Evolutionary conservation across 768 basidiomycete genomes (phyloP).

Genomic region (Russula foetens): DNA sequence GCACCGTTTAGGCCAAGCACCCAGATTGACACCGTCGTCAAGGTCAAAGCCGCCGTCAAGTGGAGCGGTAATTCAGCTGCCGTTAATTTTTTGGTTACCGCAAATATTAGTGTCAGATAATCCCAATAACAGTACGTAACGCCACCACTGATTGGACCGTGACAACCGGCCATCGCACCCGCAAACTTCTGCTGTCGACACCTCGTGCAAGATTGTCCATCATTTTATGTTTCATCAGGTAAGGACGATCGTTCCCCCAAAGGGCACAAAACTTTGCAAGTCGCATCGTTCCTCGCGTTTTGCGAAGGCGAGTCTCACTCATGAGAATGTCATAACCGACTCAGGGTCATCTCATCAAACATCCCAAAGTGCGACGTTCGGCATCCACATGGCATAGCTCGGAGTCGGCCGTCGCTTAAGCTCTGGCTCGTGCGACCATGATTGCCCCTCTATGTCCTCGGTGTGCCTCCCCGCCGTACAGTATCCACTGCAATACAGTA

Average conservation of each 20-base stretch:
- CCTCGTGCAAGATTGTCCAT: not conserved
- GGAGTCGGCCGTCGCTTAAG: not conserved
- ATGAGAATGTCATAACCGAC: not conserved
- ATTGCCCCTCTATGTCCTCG: not conserved
- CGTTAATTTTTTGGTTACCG: not conserved
- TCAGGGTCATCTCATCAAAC: not conserved
- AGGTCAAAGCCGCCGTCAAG: not conserved
- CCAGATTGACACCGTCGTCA: conserved; percentile 8
- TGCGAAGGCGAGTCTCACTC: not conserved
- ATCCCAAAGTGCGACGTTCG: not conserved
- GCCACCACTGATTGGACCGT: conserved; percentile 7
- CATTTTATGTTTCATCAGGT: not conserved
- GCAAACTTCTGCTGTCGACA: not conserved
- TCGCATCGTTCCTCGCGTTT: not conserved
- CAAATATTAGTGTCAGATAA: not conserved
- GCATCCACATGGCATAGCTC: not conserved
- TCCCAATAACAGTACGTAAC: not conserved
- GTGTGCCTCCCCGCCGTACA: not conserved
- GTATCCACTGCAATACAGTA: no score
- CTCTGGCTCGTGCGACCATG: not conserved
- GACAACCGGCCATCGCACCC: not conserved
- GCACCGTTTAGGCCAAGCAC: not conserved
- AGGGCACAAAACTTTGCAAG: not conserved
- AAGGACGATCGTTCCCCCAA: not conserved
- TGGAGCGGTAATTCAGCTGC: not conserved